Percentiles rank a stretch among this genome's conserved stretches.
These are phyloP conservation scores for Senecio squalidus DNA, from an alignment of 140 eudicot species.

Conservation along the genomic window DNA sequence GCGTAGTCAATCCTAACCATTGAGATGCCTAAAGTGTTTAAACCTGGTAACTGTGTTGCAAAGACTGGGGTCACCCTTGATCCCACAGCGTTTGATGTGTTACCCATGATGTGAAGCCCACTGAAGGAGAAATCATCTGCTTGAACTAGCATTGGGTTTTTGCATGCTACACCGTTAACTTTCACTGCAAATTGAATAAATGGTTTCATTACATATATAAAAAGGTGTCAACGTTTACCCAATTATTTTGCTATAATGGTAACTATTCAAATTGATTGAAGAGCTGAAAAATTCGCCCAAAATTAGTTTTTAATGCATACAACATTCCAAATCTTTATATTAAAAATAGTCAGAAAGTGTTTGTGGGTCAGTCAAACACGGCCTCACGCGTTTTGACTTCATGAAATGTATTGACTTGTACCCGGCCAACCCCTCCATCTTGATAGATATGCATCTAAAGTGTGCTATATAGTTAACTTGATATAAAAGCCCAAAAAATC, in stretches of 20 bases:
- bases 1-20: constrained; percentile 34
- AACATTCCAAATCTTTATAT: no score
- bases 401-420: no score
- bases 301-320: no score
- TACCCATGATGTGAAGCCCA: constrained; percentile 32
- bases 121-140: constrained; percentile 33
- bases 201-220: neutral
- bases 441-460: neutral
- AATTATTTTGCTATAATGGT: no score
- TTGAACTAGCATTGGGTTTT: constrained; percentile 26
- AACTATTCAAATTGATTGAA: no score
- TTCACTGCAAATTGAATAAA: constrained; percentile 16
- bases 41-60: constrained; percentile 23
- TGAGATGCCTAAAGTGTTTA: constrained; percentile 35
- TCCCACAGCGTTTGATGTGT: constrained; percentile 31
- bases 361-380: no score
- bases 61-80: constrained; percentile 23
- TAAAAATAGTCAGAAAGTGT: no score
- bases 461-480: neutral
- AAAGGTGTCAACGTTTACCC: no score
- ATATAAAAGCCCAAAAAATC: neutral
- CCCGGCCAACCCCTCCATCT: no score
- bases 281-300: no score
- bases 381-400: no score
- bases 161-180: constrained; percentile 30